Evolutionary conservation across 495 filamentous ascomycete species (phyloP).

Genomic region (Achaetomiella virescens): DNA sequence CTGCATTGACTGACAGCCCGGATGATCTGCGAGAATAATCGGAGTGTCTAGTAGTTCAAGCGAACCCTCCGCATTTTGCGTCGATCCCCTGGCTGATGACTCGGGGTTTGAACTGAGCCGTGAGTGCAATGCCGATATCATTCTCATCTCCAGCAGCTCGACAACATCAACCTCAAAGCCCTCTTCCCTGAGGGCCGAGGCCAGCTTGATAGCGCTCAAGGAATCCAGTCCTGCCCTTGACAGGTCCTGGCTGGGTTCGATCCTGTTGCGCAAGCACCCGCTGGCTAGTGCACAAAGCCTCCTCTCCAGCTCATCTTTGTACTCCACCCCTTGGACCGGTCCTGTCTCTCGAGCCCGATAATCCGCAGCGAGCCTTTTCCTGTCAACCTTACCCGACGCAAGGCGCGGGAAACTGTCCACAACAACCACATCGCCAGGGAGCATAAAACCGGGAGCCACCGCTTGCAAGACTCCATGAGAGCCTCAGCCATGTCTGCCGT

Average conservation of each 20-base stretch:
- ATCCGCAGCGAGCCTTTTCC: conserved; percentile 52
- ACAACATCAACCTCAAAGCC: conserved; percentile 48
- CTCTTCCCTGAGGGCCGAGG: conserved; percentile 48
- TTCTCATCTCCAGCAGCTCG: conserved; percentile 51
- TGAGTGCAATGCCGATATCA: conserved; percentile 19
- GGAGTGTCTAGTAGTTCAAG: background rate
- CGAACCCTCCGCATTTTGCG: background rate
- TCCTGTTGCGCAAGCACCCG: conserved; percentile 39
- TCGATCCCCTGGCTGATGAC: background rate
- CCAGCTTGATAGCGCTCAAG: conserved; percentile 59
- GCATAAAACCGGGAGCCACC: conserved; percentile 75
- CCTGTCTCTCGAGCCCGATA: conserved; percentile 34
- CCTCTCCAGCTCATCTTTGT: conserved; percentile 36
- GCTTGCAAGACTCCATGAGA: conserved; percentile 53
- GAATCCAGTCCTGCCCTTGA: conserved; percentile 63
- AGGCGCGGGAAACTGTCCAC: conserved; percentile 58
- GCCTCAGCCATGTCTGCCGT: conserved; percentile 19
- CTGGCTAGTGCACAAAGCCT: conserved; percentile 43
- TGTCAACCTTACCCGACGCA: conserved; percentile 73
- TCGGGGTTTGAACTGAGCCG: background rate
- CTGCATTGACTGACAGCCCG: conserved; percentile 9
- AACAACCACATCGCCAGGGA: conserved; percentile 62
- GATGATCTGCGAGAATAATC: background rate
- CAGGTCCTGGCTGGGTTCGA: conserved; percentile 41
- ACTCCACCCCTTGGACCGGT: conserved; percentile 2